Evolutionary conservation across 192 early-diverging fungal species (phyloP), one percentile per base, ranked within the genome.

Genomic region (Coemansia sp.): DNA sequence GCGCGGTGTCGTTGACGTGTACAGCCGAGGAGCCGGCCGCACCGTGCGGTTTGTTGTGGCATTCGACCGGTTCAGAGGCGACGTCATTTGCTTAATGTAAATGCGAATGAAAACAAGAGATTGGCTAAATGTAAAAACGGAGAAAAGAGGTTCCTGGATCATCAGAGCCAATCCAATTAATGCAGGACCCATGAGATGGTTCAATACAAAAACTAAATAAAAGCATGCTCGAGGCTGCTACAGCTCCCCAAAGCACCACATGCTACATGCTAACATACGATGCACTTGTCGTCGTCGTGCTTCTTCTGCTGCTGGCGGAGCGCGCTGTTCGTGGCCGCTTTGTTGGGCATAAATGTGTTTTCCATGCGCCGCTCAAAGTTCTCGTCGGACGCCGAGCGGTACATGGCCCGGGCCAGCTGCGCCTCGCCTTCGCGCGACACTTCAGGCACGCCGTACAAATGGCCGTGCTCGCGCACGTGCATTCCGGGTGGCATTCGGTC

Each of bases 61-160:
- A 64, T 83, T 83, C 21, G 82, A 83, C 12, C 82, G 69, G 57
- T 75, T 79, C 1, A 83, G 62, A n/a, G 76, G 72, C 4, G 79
- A 83, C 3, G 80, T 51, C 80, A 82, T 82, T 62, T 21, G 3
- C 5, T 2, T 35, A 6, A 22, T 57, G 31, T 23, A 58, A 41
- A 38, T 43, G 11, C 51, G 29, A 41, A 57, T 52, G 29, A 48
- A 56, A 21, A 35, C 21, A n/a, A 48, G 41, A 26, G 25, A 43
- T 54, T 54, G 22, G 22, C 12, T 54, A 5, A 23, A 54, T 12
- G 4, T 5, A 14, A 16, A 27, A n/a, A 22, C 14, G 26, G 27
- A 27, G 11, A 48, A 14, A 41, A 21, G 39, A 9, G 16, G 48
- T 17, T 16, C 48, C 48, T 49, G 48, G n/a, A 12, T 17, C 43